Base-by-base conservation (phyloP, 2,329 filamentous ascomycete genomes). In the Fusarium sororula region DNA sequence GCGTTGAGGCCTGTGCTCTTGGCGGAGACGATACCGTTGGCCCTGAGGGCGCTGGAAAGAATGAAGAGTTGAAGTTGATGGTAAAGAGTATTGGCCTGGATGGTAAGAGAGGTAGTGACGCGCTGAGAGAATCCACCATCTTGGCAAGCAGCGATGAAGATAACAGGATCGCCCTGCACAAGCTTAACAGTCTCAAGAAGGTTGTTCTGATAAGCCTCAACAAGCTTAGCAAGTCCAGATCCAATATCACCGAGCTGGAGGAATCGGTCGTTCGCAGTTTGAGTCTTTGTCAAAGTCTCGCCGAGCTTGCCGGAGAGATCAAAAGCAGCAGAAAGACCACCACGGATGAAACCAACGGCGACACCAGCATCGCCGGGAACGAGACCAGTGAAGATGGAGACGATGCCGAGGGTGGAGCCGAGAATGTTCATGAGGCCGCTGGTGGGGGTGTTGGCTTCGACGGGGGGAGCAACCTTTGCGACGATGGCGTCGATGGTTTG, bases 41-140 rank as follows among this genome's bases (percentile, higher is more conserved):
- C 67, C 51, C 70, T 70, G 20, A 70, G 66, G 1, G 67, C 67
- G 2, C 24, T 65, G 0, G 67, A 70, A 1, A 70, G 59, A 4
- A 70, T 65, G 30, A 70, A 70, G 10, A 63, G 45, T 22, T 70
- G 67, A 3, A 70, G 67, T 3, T 70, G 67, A 4, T 26, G 41
- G 20, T 70, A 70, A 1, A 70, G 28, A 15, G 67, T 70, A 18
- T 26, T 70, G 15, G 67, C 58, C 26, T 70, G 67, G 2, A 70
- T 70, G 3, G 67, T 70, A 7, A 70, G 67, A 3, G 67, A 70
- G 10, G 67, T 70, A 12, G 66, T 70, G 9, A 70, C 67, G 1
- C 67, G 51, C 30, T 70, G 67, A n/a, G 67, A 70, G 45, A 70
- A 70, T 2, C 67, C 67, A 22, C 67, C 67, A 0, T 70, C 67